These are phyloP conservation scores for Nicotiana paniculata DNA, from an alignment of 257 asterid genomes.

Conservation along the genomic window DNA sequence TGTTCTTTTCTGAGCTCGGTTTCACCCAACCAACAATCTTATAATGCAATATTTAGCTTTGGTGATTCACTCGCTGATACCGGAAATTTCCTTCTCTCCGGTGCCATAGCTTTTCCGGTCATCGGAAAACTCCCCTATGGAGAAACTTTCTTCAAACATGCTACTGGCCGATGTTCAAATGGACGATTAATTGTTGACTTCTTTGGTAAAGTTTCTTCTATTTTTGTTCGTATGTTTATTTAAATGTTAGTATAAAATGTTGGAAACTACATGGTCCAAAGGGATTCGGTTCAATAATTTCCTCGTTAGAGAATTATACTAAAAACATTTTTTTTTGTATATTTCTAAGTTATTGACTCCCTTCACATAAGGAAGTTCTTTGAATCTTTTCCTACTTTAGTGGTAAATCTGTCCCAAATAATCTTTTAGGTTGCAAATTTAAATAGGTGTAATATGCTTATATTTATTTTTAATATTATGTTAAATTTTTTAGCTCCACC, in stretches of 20 bases:
- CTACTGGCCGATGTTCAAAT: slow-evolving; percentile 59
- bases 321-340: too few species aligned
- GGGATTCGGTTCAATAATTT: too few species aligned
- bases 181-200: slow-evolving; percentile 61
- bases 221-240: not conserved
- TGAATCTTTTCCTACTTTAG: not conserved
- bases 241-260: not conserved
- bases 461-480: too few species aligned
- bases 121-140: slow-evolving; percentile 61
- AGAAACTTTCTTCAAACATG: slow-evolving; percentile 51
- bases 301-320: too few species aligned
- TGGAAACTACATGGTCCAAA: not conserved
- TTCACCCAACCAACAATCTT: slow-evolving; percentile 23
- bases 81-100: slow-evolving; percentile 64
- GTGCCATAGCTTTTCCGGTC: slow-evolving; percentile 58
- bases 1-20: slow-evolving; percentile 6
- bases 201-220: slow-evolving; percentile 26
- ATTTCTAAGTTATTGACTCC: too few species aligned
- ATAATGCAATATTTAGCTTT: slow-evolving; percentile 67
- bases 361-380: not conserved
- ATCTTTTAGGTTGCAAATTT: not conserved
- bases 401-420: not conserved
- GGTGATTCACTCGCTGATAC: slow-evolving; percentile 82
- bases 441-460: too few species aligned
- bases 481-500: not conserved